Evolutionary conservation across 2,329 filamentous ascomycete species (phyloP).

Genomic region (Alternaria viburni): DNA sequence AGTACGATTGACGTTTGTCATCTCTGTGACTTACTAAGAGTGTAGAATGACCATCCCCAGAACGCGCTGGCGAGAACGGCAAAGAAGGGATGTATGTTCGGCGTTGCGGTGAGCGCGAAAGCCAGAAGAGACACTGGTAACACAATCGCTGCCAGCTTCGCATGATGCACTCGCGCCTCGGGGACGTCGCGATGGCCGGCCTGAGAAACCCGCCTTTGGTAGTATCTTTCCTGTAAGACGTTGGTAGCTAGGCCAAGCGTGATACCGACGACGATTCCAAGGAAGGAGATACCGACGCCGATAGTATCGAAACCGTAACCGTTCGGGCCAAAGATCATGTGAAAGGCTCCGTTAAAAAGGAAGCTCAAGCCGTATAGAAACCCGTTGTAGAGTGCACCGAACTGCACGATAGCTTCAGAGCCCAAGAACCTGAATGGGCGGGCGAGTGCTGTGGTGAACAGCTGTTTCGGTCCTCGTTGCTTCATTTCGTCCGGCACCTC

Average conservation of each 20-base stretch:
- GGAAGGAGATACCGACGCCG: constrained; percentile 51
- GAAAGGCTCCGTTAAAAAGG: constrained; percentile 58
- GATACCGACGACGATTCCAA: constrained; percentile 51
- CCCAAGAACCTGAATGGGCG: constrained; percentile 57
- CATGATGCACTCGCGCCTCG: constrained; percentile 52
- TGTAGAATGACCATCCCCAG: constrained; percentile 60
- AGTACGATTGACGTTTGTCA: neutral
- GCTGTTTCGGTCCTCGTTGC: constrained; percentile 45
- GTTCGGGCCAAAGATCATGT: constrained; percentile 55
- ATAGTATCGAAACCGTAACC: constrained; percentile 53
- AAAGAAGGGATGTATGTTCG: constrained; percentile 47
- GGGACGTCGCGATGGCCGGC: constrained; percentile 46
- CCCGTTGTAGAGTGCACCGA: constrained; percentile 57
- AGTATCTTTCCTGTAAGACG: constrained; percentile 54
- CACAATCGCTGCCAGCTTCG: constrained; percentile 50
- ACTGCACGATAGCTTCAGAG: constrained; percentile 57
- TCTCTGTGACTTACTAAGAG: constrained; percentile 43
- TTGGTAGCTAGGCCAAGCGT: constrained; percentile 53
- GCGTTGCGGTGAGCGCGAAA: constrained; percentile 46
- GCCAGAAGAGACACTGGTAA: constrained; percentile 43
- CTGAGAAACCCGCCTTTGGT: constrained; percentile 45
- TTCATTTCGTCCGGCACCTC: constrained; percentile 49
- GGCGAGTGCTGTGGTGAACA: constrained; percentile 53
- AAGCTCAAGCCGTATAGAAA: constrained; percentile 59
- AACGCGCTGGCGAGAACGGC: constrained; percentile 58